Percentiles rank a stretch among this genome's conserved stretches.
phyloP scores from a whole-genome alignment of 202 grass and related monocot species.

The Carex arenaria region DNA sequence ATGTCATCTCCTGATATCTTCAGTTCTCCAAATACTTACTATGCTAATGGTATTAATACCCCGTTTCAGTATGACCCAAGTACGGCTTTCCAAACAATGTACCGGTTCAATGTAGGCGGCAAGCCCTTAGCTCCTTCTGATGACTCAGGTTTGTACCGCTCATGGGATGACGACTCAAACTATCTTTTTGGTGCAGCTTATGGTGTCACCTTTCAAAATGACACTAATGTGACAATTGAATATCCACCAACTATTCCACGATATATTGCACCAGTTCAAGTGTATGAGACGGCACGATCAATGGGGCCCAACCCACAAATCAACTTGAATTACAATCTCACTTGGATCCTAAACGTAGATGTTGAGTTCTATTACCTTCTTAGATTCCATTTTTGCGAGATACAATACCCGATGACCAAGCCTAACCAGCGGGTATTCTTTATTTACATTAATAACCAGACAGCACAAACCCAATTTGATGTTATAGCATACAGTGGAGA shows the following conservation, averaged over 20 bases:
- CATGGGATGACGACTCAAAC: conserved; percentile 29
- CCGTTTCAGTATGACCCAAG: conserved; percentile 6
- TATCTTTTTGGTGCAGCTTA: conserved; percentile 38
- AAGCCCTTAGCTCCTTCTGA: background rate
- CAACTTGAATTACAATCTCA: conserved; percentile 80
- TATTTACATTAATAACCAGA: conserved; percentile 64
- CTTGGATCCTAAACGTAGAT: conserved; percentile 56
- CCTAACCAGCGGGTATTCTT: conserved; percentile 45
- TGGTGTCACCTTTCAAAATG: conserved; percentile 43
- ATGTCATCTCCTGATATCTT: conserved; percentile 42
- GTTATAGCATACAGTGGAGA: conserved; percentile 37
- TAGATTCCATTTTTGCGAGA: conserved; percentile 79
- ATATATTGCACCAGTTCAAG: conserved; percentile 37
- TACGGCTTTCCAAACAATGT: conserved; percentile 65
- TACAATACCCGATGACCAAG: conserved; percentile 44
- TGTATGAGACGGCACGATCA: conserved; percentile 57
- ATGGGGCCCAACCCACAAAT: conserved; percentile 46
- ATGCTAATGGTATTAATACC: conserved; percentile 9
- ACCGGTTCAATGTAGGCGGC: conserved; percentile 67
- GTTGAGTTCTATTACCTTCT: conserved; percentile 57
- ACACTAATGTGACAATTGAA: conserved; percentile 41
- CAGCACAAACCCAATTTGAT: conserved; percentile 34
- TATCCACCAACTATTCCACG: conserved; percentile 27
- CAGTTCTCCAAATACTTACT: background rate
- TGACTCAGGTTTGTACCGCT: conserved; percentile 48